phyloP scores from a whole-genome alignment of 306 rosid genomes.

The Trichosanthes cucumerina region DNA sequence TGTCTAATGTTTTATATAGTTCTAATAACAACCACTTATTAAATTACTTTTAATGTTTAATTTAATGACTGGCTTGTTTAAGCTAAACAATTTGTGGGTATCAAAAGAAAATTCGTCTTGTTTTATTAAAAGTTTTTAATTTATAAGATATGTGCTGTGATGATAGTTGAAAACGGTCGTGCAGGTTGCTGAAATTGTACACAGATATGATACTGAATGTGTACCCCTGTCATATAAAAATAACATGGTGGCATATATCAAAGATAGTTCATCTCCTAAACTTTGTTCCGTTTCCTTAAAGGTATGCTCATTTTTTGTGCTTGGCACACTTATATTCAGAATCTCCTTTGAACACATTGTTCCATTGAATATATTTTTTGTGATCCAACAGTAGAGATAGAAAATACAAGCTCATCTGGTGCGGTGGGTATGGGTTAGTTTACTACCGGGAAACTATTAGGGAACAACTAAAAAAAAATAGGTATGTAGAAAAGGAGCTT shows the following conservation, averaged over 20 bases:
- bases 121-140: neutral
- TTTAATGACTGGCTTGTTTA: neutral
- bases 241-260: slow-evolving; percentile 70
- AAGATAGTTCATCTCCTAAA: slow-evolving; percentile 56
- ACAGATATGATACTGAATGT: slow-evolving; percentile 72
- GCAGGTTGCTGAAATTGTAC: slow-evolving; percentile 83
- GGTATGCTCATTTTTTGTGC: slow-evolving; percentile 23
- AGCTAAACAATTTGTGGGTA: neutral
- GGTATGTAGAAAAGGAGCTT: neutral
- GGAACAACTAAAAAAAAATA: neutral
- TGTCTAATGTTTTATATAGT: neutral
- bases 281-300: slow-evolving; percentile 61
- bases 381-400: neutral
- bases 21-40: neutral
- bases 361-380: neutral
- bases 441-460: neutral
- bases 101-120: slow-evolving; percentile 2
- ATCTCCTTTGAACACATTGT: neutral
- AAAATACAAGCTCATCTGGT: neutral
- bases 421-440: neutral
- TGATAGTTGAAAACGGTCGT: slow-evolving; percentile 16
- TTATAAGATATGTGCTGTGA: neutral
- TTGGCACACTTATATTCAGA: neutral
- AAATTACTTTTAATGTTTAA: neutral
- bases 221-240: slow-evolving; percentile 47